These are phyloP conservation scores for Ophiostoma ulmi DNA, from an alignment of 2,329 filamentous ascomycete genomes.

Conservation along the genomic window DNA sequence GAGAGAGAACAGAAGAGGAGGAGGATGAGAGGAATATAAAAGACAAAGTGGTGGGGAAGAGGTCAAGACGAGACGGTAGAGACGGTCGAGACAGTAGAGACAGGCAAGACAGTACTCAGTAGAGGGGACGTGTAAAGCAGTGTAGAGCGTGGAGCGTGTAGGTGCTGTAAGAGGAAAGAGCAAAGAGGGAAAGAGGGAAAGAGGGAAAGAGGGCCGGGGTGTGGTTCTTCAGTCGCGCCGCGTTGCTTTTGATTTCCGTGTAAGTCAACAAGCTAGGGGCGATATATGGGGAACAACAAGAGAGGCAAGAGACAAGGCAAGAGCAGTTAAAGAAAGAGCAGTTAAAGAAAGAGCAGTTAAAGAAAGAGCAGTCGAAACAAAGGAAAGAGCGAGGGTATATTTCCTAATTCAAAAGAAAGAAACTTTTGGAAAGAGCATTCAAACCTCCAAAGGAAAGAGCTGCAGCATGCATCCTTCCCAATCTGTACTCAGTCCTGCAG, in stretches of 20 bases:
- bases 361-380: not conserved
- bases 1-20: not conserved
- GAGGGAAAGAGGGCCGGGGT: conserved; percentile 10
- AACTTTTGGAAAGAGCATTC: not conserved
- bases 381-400: not conserved
- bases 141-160: not conserved
- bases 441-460: not conserved
- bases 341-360: not conserved
- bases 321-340: not conserved
- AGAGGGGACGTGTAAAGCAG: conserved; percentile 1
- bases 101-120: not conserved
- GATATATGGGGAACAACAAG: conserved; percentile 15
- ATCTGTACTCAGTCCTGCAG: not conserved
- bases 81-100: not conserved
- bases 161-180: not conserved
- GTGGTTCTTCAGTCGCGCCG: conserved; percentile 13
- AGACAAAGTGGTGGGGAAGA: conserved; percentile 4
- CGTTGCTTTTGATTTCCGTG: conserved; percentile 14
- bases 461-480: conserved; percentile 12
- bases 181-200: not conserved
- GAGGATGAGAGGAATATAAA: conserved; percentile 10
- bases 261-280: conserved; percentile 18
- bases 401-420: not conserved
- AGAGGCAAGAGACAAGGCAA: not conserved
- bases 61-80: not conserved